A percentile compares a stretch with the other conserved stretches of the same genome.
These are phyloP conservation scores for Sugiyamaella qingdaonensis DNA, from an alignment of 805 yeast genomes.

Conservation along the genomic window DNA sequence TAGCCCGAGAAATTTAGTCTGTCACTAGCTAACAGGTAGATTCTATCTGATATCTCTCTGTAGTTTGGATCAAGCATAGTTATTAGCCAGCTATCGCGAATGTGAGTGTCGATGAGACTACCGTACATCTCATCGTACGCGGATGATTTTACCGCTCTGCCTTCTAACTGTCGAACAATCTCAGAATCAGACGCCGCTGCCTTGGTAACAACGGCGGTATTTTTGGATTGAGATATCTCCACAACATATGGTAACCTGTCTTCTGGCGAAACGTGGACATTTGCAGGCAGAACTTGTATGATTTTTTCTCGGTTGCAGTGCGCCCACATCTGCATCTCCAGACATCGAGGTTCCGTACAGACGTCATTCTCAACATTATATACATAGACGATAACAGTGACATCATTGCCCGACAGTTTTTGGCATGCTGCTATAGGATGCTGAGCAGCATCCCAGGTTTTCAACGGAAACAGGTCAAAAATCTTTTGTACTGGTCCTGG, in stretches of 20 bases:
- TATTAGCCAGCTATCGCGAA: slow-evolving; percentile 21
- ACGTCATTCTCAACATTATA: slow-evolving; percentile 20
- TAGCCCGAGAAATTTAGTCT: slow-evolving; percentile 10
- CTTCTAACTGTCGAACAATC: not conserved
- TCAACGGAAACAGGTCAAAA: slow-evolving; percentile 34
- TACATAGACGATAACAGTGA: slow-evolving; percentile 18
- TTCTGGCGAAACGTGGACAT: slow-evolving; percentile 11
- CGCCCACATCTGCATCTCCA: slow-evolving; percentile 23
- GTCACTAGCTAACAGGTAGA: slow-evolving; percentile 12
- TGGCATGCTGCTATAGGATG: slow-evolving; percentile 1
- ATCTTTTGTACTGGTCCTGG: slow-evolving; percentile 28
- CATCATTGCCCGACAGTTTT: not conserved
- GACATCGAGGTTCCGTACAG: slow-evolving; percentile 31
- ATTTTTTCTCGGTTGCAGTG: slow-evolving; percentile 2
- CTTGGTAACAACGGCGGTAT: not conserved
- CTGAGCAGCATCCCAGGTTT: slow-evolving; percentile 17
- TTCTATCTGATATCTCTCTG: slow-evolving; percentile 1
- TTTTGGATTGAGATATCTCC: not conserved
- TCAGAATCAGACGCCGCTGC: not conserved
- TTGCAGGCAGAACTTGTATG: not conserved
- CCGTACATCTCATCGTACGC: slow-evolving; percentile 10
- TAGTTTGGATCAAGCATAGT: slow-evolving; percentile 12
- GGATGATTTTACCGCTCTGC: not conserved
- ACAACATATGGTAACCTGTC: slow-evolving; percentile 19
- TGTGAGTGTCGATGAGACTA: slow-evolving; percentile 13